Percentiles rank a stretch among this genome's conserved stretches.
Conservation (phyloP, 1,284 basidiomycete species). For the Tylopilus orsonianus region DNA sequence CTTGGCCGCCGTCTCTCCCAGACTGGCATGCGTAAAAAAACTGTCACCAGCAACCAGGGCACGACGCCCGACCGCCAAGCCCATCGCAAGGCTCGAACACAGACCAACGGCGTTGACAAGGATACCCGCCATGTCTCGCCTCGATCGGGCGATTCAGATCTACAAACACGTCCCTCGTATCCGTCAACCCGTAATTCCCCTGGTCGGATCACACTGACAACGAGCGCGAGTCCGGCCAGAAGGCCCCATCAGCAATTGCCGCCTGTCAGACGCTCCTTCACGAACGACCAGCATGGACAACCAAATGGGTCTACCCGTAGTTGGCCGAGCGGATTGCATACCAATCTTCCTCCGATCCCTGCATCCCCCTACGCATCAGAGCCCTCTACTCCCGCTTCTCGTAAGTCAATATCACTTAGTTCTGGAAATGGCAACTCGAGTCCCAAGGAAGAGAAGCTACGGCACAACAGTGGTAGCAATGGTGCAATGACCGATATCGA, state of each 20-base stretch:
- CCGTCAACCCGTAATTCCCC: slow-evolving; percentile 33
- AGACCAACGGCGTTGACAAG: slow-evolving; percentile 36
- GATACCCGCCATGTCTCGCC: slow-evolving; percentile 28
- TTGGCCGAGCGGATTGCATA: slow-evolving; percentile 29
- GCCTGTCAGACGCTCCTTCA: slow-evolving; percentile 32
- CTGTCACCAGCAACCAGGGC: not conserved
- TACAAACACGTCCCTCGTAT: slow-evolving; percentile 24
- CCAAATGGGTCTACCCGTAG: slow-evolving; percentile 25
- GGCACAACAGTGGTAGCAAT: slow-evolving; percentile 14
- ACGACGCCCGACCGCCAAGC: slow-evolving; percentile 26
- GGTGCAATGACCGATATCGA: slow-evolving; percentile 29
- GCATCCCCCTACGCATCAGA: slow-evolving; percentile 39
- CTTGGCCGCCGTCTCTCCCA: slow-evolving; percentile 66
- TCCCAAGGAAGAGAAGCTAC: slow-evolving; percentile 29
- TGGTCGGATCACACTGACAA: slow-evolving; percentile 28
- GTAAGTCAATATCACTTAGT: slow-evolving; percentile 28
- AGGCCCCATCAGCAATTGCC: slow-evolving; percentile 22
- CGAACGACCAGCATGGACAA: slow-evolving; percentile 33
- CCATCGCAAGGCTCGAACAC: slow-evolving; percentile 39
- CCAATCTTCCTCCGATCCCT: slow-evolving; percentile 37
- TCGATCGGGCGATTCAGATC: slow-evolving; percentile 28
- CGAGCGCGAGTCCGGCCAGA: slow-evolving; percentile 26
- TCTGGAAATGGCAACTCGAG: slow-evolving; percentile 31
- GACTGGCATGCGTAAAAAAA: slow-evolving; percentile 32
- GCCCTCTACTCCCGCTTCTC: slow-evolving; percentile 36